Evolutionary conservation across 139 green algal species (phyloP).

Genomic region (Mesostigma viride): DNA sequence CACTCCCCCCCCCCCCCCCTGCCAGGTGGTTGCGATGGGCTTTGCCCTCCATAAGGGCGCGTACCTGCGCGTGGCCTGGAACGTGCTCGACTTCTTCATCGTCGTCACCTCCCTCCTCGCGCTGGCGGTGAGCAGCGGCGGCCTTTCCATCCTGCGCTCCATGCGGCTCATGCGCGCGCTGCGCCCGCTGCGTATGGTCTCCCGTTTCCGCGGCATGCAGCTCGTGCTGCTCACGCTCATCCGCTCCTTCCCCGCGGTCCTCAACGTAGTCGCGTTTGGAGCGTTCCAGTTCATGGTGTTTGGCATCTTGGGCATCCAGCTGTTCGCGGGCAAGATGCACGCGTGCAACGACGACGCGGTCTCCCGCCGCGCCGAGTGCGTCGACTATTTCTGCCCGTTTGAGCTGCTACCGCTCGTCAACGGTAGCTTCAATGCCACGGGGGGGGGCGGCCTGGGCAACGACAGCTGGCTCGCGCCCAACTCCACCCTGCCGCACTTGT

Average conservation of each 20-base stretch:
- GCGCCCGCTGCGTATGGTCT: conserved; percentile 67
- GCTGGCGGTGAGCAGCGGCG: conserved; percentile 8
- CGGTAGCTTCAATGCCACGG: too few species aligned
- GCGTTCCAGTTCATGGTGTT: conserved; percentile 72
- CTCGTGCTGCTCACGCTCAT: conserved; percentile 56
- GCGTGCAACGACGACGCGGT: conserved; percentile 55
- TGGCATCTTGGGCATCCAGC: conserved; percentile 68
- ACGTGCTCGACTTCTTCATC: conserved; percentile 3
- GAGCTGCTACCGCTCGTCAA: conserved; percentile 21
- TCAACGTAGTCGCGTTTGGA: conserved; percentile 61
- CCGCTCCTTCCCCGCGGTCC: conserved; percentile 52
- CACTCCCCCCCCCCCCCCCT: not conserved
- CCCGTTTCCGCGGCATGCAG: conserved; percentile 50
- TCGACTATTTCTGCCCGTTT: too few species aligned
- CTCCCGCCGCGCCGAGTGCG: too few species aligned
- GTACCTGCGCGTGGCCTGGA: not conserved
- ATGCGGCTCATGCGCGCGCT: conserved; percentile 39
- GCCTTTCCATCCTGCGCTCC: conserved; percentile 14
- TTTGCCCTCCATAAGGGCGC: conserved; percentile 35
- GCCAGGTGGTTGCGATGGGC: conserved; percentile 29
- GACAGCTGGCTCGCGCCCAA: conserved; percentile 48
- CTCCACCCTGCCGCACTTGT: conserved; percentile 63
- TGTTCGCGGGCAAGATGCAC: conserved; percentile 49
- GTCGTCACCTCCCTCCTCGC: conserved; percentile 26
- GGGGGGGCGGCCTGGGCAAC: conserved; percentile 35